phyloP scores from a whole-genome alignment of 2,329 filamentous ascomycete species.

The Colletotrichum eremochloae region DNA sequence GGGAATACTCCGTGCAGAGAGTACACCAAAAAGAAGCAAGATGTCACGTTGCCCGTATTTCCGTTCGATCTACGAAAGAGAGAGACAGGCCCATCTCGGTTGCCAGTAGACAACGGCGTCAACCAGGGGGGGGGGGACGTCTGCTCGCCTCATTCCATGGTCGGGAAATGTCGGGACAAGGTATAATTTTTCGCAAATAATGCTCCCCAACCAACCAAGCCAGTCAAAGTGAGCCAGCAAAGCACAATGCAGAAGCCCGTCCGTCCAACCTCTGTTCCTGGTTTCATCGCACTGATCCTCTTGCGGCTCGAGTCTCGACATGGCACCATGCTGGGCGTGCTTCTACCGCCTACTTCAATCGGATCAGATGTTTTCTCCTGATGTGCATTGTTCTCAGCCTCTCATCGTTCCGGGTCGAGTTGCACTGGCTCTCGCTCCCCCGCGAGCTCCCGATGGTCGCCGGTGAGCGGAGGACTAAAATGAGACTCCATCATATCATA shows the following conservation, averaged over 20 bases:
- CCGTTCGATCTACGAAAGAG: slow-evolving; percentile 37
- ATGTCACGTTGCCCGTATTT: slow-evolving; percentile 28
- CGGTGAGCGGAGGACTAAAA: slow-evolving; percentile 17
- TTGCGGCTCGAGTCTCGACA: slow-evolving; percentile 33
- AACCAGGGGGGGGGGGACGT: too few relatives aligned
- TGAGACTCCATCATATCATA: background rate
- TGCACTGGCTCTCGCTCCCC: background rate
- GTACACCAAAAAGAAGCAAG: background rate
- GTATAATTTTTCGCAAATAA: slow-evolving; percentile 3
- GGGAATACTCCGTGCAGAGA: background rate
- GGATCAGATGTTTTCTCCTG: slow-evolving; percentile 20
- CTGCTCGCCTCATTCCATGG: slow-evolving; percentile 23
- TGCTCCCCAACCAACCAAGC: background rate
- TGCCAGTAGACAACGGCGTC: background rate
- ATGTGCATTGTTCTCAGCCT: slow-evolving; percentile 23
- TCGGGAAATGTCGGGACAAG: slow-evolving; percentile 33
- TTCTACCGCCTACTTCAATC: slow-evolving; percentile 37
- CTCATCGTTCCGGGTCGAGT: background rate
- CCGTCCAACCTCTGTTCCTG: slow-evolving; percentile 34
- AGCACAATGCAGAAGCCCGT: slow-evolving; percentile 2
- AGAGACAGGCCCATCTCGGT: slow-evolving; percentile 20
- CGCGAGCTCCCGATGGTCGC: slow-evolving; percentile 35
- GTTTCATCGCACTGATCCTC: slow-evolving; percentile 34
- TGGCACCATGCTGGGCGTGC: slow-evolving; percentile 34
- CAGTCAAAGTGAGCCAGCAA: too few relatives aligned